Percentiles rank a stretch among this genome's conserved stretches.
Evolutionary conservation across 2,329 filamentous ascomycete species (phyloP).

Genomic region (Stachybotrys echinatus): DNA sequence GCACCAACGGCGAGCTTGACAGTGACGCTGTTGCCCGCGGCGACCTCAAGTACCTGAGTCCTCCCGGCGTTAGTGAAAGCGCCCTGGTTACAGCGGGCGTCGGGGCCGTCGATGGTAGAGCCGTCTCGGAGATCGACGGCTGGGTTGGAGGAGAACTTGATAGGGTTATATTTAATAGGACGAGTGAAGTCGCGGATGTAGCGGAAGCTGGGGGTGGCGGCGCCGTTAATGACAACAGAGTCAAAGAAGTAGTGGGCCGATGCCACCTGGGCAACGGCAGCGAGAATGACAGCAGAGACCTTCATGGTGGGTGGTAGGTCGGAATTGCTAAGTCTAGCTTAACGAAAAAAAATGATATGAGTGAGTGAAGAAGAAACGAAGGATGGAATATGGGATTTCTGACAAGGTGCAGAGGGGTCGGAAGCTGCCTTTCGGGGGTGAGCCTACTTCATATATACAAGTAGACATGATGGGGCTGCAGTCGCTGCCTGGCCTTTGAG

Average conservation of each 20-base stretch:
- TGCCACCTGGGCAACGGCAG: background rate
- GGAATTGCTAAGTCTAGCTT: too few species aligned
- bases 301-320: background rate
- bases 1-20: constrained; percentile 1
- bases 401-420: too few species aligned
- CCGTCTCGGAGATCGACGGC: background rate
- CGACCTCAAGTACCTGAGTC: background rate
- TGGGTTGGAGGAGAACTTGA: constrained; percentile 2
- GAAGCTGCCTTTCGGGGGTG: too few species aligned
- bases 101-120: background rate
- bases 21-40: background rate
- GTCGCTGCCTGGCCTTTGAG: too few species aligned
- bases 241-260: constrained; percentile 2
- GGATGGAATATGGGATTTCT: too few species aligned
- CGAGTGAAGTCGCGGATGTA: constrained; percentile 1
- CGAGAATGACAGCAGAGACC: background rate
- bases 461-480: too few species aligned
- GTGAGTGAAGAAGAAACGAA: too few species aligned
- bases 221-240: background rate
- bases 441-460: too few species aligned
- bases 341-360: too few species aligned
- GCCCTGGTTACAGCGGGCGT: background rate
- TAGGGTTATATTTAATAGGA: background rate
- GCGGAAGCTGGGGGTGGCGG: background rate
- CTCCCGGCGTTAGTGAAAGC: background rate